Base-by-base conservation (phyloP, 805 yeast genomes). In the Kazachstania bromeliacearum region DNA sequence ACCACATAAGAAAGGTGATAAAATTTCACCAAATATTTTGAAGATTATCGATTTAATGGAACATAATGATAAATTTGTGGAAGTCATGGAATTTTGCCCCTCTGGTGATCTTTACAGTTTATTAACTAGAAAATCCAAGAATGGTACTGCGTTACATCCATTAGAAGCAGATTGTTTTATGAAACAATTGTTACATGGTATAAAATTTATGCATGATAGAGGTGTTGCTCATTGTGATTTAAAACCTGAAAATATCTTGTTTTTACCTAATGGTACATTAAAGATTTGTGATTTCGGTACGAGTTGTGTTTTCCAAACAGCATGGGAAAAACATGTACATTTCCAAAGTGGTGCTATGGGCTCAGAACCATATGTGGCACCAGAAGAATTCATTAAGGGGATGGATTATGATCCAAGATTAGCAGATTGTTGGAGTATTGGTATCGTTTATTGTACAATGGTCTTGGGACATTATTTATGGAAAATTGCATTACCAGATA, bases 201-300 rank as follows among this genome's bases (percentile, higher is more conserved):
- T 88, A 18, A 71, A 77, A 21, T 87, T 82, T 59, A 78, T 88
- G 78, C 96, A 88, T 60, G 72, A 77, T 9, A 87, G 80, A 59
- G 96, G 96, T 25, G 89, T 88, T 19, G 89, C 96, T 0, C 96
- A 88, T 59, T 82, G 95, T 53, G 96, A 88, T 53, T 64, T 88
- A 42, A 88, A 88, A 59, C 87, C 94, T 4, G 96, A 88, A 51
- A 88, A 88, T 57, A 64, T 88, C 20, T 57, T 88, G 26, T 63
- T 88, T 30, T 79, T 85, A 5, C 68, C 73, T 13, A 62, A 67
- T 42, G 92, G 92, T 6, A 67, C 73, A 37, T 64, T 79, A 39
- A 79, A 78, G 50, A 77, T 80, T 34, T 73, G 84, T 28, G 96
- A 88, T 57, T 88, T 88, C 59, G 96, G 96, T 24, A 85, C 89